Evolutionary conservation across 2,329 filamentous ascomycete species (phyloP).

Genomic region (Trichoderma asperellum): DNA sequence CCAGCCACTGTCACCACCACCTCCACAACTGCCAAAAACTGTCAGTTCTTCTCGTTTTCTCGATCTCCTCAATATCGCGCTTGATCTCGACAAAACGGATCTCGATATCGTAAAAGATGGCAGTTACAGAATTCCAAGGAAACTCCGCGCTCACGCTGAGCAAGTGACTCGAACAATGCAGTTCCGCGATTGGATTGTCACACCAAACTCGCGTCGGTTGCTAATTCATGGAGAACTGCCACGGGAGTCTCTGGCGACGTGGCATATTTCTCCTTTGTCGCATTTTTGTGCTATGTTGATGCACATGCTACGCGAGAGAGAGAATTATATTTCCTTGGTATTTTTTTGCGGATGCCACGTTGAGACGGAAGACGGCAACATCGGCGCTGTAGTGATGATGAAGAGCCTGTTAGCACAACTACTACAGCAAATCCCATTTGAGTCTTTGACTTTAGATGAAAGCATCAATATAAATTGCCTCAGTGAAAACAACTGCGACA

Average conservation of each 20-base stretch:
- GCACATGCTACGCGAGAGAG: neutral
- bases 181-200: conserved; percentile 13
- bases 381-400: conserved; percentile 3
- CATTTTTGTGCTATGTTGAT: conserved; percentile 11
- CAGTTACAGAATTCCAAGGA: conserved; percentile 1
- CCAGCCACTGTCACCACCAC: neutral
- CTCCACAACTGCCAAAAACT: neutral
- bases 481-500: neutral
- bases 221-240: conserved; percentile 4
- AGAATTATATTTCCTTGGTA: neutral
- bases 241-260: neutral
- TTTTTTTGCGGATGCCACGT: conserved; percentile 22
- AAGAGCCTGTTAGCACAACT: conserved; percentile 20
- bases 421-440: neutral
- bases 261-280: neutral
- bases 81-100: neutral
- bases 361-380: conserved; percentile 9
- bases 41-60: neutral
- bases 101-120: neutral
- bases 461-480: neutral
- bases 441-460: neutral
- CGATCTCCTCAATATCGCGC: neutral
- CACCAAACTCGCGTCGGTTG: neutral
- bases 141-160: conserved; percentile 5
- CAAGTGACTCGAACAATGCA: conserved; percentile 9